A percentile compares a stretch with the other conserved stretches of the same genome.
Conservation (phyloP, 768 basidiomycete species). For the Collybia sordida region DNA sequence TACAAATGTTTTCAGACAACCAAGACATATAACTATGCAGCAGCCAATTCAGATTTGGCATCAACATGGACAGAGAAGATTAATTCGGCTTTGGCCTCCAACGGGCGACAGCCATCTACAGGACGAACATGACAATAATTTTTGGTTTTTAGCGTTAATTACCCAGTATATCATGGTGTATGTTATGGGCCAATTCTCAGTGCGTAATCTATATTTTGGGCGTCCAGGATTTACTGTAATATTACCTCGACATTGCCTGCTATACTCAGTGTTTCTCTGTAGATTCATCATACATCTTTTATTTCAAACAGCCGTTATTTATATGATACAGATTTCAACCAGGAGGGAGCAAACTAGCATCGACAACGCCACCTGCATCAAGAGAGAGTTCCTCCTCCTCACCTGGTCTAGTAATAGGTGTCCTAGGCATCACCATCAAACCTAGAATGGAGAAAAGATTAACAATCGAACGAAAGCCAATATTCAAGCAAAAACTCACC, state of each 20-base stretch:
- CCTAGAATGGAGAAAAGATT: constrained; percentile 43
- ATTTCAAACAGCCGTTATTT: not conserved
- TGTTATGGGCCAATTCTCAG: constrained; percentile 10
- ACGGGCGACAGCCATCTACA: constrained; percentile 12
- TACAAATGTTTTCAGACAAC: constrained; percentile 32
- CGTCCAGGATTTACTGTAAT: constrained; percentile 4
- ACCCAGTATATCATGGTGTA: not conserved
- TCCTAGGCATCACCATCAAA: constrained; percentile 97
- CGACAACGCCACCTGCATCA: constrained; percentile 60
- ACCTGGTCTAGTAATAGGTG: constrained; percentile 62
- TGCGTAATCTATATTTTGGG: constrained; percentile 10
- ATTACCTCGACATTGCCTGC: not conserved
- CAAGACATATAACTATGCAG: constrained; percentile 45
- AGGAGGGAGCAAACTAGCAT: constrained; percentile 91
- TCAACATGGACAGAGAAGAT: constrained; percentile 41
- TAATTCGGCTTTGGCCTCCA: constrained; percentile 24
- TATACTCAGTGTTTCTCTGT: not conserved
- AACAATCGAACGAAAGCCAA: constrained; percentile 1
- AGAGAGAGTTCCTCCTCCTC: constrained; percentile 28
- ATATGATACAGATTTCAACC: constrained; percentile 51
- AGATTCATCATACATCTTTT: constrained; percentile 7
- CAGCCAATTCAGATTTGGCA: constrained; percentile 31
- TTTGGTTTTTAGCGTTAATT: not conserved
- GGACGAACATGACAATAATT: constrained; percentile 17
- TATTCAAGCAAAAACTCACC: constrained; percentile 43